A percentile compares a stretch with the other conserved stretches of the same genome.
These are phyloP conservation scores for Chlorella sorokiniana DNA, from an alignment of 139 green algal genomes.

Conservation along the genomic window DNA sequence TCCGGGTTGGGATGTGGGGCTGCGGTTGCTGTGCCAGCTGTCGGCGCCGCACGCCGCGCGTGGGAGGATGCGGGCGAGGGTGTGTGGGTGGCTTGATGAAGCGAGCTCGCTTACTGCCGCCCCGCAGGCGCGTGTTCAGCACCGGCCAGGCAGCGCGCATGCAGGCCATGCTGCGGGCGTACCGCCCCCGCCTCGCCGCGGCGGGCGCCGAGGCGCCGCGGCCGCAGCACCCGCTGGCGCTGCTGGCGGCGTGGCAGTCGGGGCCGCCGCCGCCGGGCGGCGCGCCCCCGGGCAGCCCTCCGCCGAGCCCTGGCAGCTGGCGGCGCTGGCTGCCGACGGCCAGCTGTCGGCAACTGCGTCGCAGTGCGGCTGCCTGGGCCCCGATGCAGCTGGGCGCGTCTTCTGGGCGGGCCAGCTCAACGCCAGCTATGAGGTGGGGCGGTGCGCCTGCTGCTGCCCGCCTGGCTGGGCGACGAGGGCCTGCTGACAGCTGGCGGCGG, in stretches of 20 bases:
- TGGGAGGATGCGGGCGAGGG: too few species aligned
- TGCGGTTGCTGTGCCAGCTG: too few species aligned
- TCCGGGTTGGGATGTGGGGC: too few species aligned
- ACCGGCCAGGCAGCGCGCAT: constrained; percentile 25
- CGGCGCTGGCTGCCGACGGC: background rate
- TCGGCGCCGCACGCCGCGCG: too few species aligned
- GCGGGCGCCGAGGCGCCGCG: background rate
- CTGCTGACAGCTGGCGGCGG: background rate
- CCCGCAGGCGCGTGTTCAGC: constrained; percentile 35
- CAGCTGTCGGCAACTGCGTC: background rate
- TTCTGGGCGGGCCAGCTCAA: constrained; percentile 33
- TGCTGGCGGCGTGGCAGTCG: constrained; percentile 31
- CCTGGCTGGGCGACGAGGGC: background rate
- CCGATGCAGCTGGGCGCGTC: background rate
- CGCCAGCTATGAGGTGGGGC: constrained; percentile 14
- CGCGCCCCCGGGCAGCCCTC: too few species aligned
- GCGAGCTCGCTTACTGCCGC: background rate
- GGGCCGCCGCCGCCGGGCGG: constrained; percentile 5
- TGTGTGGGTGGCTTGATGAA: too few species aligned
- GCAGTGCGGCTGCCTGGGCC: constrained; percentile 20
- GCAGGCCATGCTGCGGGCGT: constrained; percentile 33
- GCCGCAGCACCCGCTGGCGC: constrained; percentile 7
- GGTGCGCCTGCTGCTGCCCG: constrained; percentile 20
- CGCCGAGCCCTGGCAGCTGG: constrained; percentile 6
- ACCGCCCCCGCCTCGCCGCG: constrained; percentile 20